A percentile compares a stretch with the other conserved stretches of the same genome.
Conservation (phyloP, 2,329 filamentous ascomycete species). For the Ophiostoma angusticollis region DNA sequence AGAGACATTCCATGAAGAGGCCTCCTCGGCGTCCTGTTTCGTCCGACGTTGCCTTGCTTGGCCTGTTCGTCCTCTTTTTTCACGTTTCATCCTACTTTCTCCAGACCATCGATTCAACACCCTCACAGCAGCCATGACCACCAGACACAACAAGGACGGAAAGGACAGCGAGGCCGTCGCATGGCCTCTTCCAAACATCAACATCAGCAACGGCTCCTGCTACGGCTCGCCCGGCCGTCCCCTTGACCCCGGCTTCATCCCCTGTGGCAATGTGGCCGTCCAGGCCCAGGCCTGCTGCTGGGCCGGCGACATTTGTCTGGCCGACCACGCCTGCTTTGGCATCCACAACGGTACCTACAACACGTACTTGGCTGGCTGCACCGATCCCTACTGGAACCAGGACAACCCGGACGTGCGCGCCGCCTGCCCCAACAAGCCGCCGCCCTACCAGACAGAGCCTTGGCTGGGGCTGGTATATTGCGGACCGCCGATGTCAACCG, state of each 20-base stretch:
- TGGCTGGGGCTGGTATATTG: slow-evolving; percentile 26
- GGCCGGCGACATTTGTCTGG: slow-evolving; percentile 13
- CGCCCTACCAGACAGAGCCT: slow-evolving; percentile 12
- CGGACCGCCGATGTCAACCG: slow-evolving; percentile 18
- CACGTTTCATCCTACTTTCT: too few relatives aligned
- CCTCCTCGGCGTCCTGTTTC: too few relatives aligned
- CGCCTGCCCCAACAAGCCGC: slow-evolving; percentile 23
- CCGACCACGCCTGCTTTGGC: slow-evolving; percentile 13
- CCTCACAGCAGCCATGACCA: too few relatives aligned
- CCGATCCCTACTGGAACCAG: slow-evolving; percentile 20
- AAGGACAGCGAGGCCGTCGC: not conserved
- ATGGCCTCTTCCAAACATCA: not conserved
- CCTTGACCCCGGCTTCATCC: slow-evolving; percentile 12
- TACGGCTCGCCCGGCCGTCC: slow-evolving; percentile 5
- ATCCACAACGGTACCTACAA: slow-evolving; percentile 18
- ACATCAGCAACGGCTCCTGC: slow-evolving; percentile 14
- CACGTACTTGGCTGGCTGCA: slow-evolving; percentile 27
- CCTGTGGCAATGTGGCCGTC: slow-evolving; percentile 14
- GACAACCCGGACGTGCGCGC: not conserved
- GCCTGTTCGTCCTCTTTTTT: too few relatives aligned
- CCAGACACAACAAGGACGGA: too few relatives aligned
- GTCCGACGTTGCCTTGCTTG: too few relatives aligned
- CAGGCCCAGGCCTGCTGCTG: slow-evolving; percentile 12
- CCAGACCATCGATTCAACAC: too few relatives aligned
- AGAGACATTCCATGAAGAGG: too few relatives aligned